Percentiles rank a stretch among this genome's conserved stretches.
Evolutionary conservation across 805 yeast species (phyloP).

Genomic region (Ogataea neopini): DNA sequence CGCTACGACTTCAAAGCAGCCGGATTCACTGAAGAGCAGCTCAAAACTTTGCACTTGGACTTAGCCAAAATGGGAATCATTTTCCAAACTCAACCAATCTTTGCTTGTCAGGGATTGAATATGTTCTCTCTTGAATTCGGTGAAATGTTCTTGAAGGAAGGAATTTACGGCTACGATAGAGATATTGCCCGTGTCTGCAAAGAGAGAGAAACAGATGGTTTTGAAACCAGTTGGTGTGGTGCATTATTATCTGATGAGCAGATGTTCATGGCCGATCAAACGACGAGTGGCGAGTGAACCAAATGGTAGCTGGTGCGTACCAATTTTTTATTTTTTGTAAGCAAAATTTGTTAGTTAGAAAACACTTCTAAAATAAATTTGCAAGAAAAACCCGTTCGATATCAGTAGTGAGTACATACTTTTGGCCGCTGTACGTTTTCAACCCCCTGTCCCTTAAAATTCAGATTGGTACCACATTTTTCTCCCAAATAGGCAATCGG

Average conservation of each 20-base stretch:
- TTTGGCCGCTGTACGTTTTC: no score
- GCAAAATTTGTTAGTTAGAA: no score
- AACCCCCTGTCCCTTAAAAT: no score
- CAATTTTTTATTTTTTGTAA: no score
- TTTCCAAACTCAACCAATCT: conserved; percentile 50
- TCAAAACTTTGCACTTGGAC: conserved; percentile 53
- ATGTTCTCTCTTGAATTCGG: conserved; percentile 52
- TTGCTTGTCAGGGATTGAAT: conserved; percentile 59
- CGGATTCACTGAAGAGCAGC: conserved; percentile 50
- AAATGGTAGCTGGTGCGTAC: no score
- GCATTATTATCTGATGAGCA: conserved; percentile 23
- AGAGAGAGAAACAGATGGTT: conserved; percentile 20
- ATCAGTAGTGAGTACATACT: no score
- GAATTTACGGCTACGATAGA: conserved; percentile 47
- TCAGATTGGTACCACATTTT: no score
- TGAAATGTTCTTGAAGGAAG: conserved; percentile 48
- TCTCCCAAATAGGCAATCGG: conserved; percentile 1
- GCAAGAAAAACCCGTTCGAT: no score
- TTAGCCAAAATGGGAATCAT: conserved; percentile 58
- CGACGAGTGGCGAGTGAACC: no score
- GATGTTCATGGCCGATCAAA: conserved; percentile 25
- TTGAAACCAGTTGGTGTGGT: conserved; percentile 27
- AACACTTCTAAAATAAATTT: conserved; percentile 8
- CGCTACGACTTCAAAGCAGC: conserved; percentile 61
- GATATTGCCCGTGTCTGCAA: conserved; percentile 18